These are phyloP conservation scores for Kuraishia hungarica DNA, from an alignment of 805 yeast genomes.

Conservation along the genomic window DNA sequence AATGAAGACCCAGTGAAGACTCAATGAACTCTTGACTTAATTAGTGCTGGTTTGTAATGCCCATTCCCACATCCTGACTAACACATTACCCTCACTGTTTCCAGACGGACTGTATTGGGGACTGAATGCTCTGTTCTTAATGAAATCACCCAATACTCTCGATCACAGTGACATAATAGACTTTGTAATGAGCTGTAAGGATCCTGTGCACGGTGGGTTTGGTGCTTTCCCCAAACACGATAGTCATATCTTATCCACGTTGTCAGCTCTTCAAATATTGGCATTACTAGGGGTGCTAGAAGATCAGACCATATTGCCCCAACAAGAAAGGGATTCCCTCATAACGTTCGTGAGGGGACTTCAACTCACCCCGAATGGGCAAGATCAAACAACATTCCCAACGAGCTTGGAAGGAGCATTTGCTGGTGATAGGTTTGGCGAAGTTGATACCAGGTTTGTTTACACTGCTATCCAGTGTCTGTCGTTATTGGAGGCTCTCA, in stretches of 20 bases:
- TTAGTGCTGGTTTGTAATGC: too few species aligned
- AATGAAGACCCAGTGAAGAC: too few species aligned
- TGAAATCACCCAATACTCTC: constrained; percentile 50
- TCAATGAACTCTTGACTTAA: too few species aligned
- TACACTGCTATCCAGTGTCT: constrained; percentile 74
- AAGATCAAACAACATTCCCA: not conserved
- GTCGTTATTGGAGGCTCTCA: constrained; percentile 57
- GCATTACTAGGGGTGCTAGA: constrained; percentile 42
- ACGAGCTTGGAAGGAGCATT: constrained; percentile 53
- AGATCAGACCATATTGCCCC: constrained; percentile 2
- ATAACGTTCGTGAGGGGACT: constrained; percentile 30
- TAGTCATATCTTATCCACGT: constrained; percentile 75
- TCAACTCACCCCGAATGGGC: constrained; percentile 27
- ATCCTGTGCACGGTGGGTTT: constrained; percentile 62
- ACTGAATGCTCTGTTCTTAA: constrained; percentile 57
- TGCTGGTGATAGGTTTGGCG: constrained; percentile 88
- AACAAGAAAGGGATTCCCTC: constrained; percentile 18
- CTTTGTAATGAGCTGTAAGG: constrained; percentile 65
- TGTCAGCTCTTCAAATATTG: constrained; percentile 80
- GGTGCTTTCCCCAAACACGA: constrained; percentile 89
- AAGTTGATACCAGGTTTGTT: constrained; percentile 85
- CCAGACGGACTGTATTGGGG: constrained; percentile 96
- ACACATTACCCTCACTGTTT: not conserved
- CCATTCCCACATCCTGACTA: not conserved
- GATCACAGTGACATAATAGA: constrained; percentile 51